Evolutionary conservation across 2,329 filamentous ascomycete species (phyloP).

Genomic region (Canariomyces notabilis): DNA sequence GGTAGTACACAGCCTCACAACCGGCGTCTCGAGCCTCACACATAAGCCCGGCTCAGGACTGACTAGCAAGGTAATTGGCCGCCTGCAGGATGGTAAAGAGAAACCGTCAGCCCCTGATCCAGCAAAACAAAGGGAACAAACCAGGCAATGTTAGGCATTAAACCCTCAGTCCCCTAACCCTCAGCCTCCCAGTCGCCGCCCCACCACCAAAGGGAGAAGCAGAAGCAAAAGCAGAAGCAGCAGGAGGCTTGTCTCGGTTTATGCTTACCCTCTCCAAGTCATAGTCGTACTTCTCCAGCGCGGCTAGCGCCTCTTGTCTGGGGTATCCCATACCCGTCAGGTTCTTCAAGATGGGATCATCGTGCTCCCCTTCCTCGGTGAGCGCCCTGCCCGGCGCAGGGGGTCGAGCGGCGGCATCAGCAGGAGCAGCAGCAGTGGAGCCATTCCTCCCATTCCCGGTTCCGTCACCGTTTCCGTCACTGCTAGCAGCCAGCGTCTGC

Average conservation of each 20-base stretch:
- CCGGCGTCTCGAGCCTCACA: no score
- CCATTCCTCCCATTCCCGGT: conserved; percentile 7
- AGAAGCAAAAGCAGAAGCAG: background rate
- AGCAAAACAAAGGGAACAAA: conserved; percentile 7
- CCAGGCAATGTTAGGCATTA: no score
- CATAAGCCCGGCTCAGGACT: conserved; percentile 45
- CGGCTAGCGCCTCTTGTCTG: conserved; percentile 65
- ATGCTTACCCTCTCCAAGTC: conserved; percentile 85
- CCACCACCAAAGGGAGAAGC: background rate
- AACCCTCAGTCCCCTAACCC: conserved; percentile 4
- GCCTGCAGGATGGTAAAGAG: conserved; percentile 34
- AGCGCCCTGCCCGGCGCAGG: conserved; percentile 56
- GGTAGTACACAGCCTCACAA: background rate
- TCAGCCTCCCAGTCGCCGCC: background rate
- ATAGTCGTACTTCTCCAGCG: conserved; percentile 92
- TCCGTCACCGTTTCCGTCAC: conserved; percentile 14
- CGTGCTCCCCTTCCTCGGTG: conserved; percentile 70
- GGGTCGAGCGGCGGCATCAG: conserved; percentile 19
- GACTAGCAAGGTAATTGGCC: conserved; percentile 52
- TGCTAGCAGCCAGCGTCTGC: conserved; percentile 23
- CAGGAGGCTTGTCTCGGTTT: background rate
- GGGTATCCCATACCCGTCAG: conserved; percentile 86
- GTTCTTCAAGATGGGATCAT: conserved; percentile 87
- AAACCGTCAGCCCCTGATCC: conserved; percentile 15
- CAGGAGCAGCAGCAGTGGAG: no score